These are phyloP conservation scores for Telfairia occidentalis DNA, from an alignment of 331 rosid genomes.

Conservation along the genomic window DNA sequence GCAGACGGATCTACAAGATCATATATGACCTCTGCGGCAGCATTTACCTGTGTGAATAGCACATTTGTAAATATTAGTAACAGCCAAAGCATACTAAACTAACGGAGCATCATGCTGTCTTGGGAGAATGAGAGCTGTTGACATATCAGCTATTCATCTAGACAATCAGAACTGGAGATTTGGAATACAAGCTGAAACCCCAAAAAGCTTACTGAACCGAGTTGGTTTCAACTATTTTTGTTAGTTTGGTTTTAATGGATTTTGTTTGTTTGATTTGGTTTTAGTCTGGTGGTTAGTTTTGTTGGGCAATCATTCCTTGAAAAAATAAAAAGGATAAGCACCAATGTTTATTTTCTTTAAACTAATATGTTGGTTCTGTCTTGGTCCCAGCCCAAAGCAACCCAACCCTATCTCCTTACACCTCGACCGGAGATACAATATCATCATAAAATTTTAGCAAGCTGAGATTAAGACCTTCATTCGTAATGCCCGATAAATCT, in stretches of 20 bases:
- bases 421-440: not conserved
- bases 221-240: not conserved
- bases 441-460: not conserved
- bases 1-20: constrained; percentile 99
- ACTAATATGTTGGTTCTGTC: not conserved
- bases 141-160: not conserved
- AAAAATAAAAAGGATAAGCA: not conserved
- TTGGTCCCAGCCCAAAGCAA: not conserved
- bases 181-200: not conserved
- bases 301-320: not conserved
- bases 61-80: constrained; percentile 1
- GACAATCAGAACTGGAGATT: not conserved
- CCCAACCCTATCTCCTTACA: not conserved
- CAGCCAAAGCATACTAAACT: not conserved
- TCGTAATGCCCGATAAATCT: not conserved
- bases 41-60: constrained; percentile 65
- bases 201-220: not conserved
- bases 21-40: constrained; percentile 98
- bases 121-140: not conserved
- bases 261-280: not conserved
- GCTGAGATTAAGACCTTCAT: not conserved
- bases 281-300: not conserved
- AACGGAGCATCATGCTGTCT: not conserved
- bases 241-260: not conserved
- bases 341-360: not conserved